These are phyloP conservation scores for Penicillium carneum DNA, from an alignment of 2,329 filamentous ascomycete genomes.

Conservation along the genomic window DNA sequence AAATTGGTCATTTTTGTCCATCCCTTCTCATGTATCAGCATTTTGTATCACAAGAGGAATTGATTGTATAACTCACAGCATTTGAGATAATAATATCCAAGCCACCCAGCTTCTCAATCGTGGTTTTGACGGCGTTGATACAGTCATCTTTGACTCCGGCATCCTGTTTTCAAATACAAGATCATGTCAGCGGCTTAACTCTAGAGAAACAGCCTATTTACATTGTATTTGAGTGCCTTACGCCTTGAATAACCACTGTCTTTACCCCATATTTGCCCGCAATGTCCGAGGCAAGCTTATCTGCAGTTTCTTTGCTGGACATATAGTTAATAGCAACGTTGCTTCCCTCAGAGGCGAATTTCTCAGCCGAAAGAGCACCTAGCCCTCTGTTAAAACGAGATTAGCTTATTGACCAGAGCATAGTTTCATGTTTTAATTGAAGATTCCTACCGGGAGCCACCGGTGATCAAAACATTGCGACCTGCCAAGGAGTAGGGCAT, in stretches of 20 bases:
- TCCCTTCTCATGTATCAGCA: slow-evolving; percentile 51
- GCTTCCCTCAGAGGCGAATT: slow-evolving; percentile 72
- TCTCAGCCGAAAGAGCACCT: slow-evolving; percentile 70
- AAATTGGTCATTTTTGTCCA: slow-evolving; percentile 69
- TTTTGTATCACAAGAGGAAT: not conserved
- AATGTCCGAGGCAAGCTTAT: slow-evolving; percentile 65
- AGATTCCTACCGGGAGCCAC: slow-evolving; percentile 65
- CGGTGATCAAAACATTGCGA: slow-evolving; percentile 70
- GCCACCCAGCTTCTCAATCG: slow-evolving; percentile 67
- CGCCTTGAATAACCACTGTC: slow-evolving; percentile 66
- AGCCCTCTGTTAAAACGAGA: slow-evolving; percentile 64
- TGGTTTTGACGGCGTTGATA: slow-evolving; percentile 64
- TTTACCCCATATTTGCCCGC: slow-evolving; percentile 60
- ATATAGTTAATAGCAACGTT: slow-evolving; percentile 78
- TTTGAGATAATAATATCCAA: slow-evolving; percentile 82
- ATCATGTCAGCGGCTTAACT: slow-evolving; percentile 17
- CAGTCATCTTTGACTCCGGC: slow-evolving; percentile 68
- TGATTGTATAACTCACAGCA: slow-evolving; percentile 57
- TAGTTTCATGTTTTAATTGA: not conserved
- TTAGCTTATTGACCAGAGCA: not conserved
- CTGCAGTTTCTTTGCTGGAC: slow-evolving; percentile 66
- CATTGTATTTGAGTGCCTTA: slow-evolving; percentile 44
- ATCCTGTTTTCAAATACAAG: slow-evolving; percentile 56
- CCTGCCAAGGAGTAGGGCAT: slow-evolving; percentile 71
- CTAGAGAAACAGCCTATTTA: not conserved